Conservation (phyloP, 306 rosid species). For the Malus fusca region DNA sequence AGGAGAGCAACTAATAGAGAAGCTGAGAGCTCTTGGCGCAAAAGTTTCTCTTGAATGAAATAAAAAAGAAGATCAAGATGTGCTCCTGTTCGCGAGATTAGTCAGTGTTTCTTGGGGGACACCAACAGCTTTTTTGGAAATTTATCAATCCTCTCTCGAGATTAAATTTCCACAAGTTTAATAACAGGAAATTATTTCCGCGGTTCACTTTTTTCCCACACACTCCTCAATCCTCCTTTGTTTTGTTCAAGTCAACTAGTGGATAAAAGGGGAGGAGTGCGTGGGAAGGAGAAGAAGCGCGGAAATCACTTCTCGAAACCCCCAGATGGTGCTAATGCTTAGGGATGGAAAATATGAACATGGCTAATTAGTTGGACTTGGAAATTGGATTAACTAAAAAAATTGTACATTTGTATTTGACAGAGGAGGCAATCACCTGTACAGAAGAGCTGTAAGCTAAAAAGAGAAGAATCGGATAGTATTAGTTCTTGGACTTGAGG, state of each 20-base stretch:
- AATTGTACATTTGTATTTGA: not conserved
- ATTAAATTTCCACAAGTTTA: too few species aligned
- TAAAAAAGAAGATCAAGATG: not conserved
- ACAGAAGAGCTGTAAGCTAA: not conserved
- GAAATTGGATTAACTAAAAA: not conserved
- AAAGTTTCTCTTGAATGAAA: conserved; percentile 72
- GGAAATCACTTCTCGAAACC: not conserved
- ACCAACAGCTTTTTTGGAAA: not conserved
- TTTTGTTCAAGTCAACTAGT: not conserved
- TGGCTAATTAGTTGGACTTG: not conserved
- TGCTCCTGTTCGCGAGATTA: not conserved
- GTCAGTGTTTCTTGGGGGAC: not conserved
- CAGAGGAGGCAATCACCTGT: not conserved
- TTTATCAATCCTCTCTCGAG: not conserved
- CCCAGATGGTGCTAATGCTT: too few species aligned
- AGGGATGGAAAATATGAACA: not conserved
- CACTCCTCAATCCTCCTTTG: not conserved
- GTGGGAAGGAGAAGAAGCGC: not conserved
- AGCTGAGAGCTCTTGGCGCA: conserved; percentile 84
- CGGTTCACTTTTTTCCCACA: not conserved
- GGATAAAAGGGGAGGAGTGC: not conserved
- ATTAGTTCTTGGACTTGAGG: not conserved
- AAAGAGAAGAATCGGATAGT: not conserved
- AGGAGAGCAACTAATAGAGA: conserved; percentile 74
- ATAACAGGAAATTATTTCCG: not conserved